Percentiles rank a stretch among this genome's conserved stretches.
Evolutionary conservation across 108 stramenopile genomes (phyloP).

Genomic region (Nitzschia sp.): DNA sequence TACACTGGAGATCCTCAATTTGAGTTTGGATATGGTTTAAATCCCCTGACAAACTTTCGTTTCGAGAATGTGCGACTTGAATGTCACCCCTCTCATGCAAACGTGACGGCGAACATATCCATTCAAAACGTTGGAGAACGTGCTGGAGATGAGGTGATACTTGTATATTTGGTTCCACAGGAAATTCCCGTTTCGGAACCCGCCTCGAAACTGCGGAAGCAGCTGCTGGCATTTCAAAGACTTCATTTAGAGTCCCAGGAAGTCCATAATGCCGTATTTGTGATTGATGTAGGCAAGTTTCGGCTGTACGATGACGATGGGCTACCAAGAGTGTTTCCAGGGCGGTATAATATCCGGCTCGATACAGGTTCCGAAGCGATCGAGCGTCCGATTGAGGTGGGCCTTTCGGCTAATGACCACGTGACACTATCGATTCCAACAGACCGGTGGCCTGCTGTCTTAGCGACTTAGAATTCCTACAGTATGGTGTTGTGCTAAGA

Average conservation of each 20-base stretch:
- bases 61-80: not conserved
- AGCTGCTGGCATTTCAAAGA: conserved; percentile 16
- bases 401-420: not conserved
- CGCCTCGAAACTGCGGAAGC: conserved; percentile 9
- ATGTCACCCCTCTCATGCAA: not conserved
- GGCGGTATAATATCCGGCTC: conserved; percentile 1
- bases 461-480: no score
- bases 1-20: conserved; percentile 32
- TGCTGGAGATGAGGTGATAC: conserved; percentile 1
- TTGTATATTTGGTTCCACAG: not conserved
- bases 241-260: not conserved
- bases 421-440: no score
- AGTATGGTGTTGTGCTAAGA: no score
- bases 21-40: conserved; percentile 40
- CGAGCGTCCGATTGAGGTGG: not conserved
- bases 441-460: no score
- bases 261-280: not conserved
- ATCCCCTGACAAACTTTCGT: conserved; percentile 5
- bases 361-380: not conserved
- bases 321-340: not conserved
- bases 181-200: conserved; percentile 8
- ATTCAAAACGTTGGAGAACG: not conserved
- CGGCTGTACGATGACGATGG: conserved; percentile 6
- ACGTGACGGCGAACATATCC: not conserved
- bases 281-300: not conserved